Conservation (phyloP, 75 land plant species). For the Pseudotsuga menziesii region DNA sequence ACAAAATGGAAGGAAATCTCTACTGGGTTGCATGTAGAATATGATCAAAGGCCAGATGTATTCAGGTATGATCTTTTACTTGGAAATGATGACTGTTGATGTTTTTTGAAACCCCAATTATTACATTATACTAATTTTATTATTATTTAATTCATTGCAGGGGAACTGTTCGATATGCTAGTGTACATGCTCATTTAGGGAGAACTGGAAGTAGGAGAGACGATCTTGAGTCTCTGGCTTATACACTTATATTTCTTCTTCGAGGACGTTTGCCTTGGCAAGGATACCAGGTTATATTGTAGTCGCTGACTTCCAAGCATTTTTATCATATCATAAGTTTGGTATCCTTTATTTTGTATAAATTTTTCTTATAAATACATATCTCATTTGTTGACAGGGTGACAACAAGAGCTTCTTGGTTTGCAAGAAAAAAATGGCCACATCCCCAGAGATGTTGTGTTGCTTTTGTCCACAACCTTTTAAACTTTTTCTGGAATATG, state of each 20-base stretch:
- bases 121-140: not conserved
- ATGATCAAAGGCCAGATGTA: constrained; percentile 97
- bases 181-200: constrained; percentile 98
- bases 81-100: constrained; percentile 6
- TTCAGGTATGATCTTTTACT: constrained; percentile 48
- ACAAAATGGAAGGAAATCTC: constrained; percentile 83
- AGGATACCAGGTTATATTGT: constrained; percentile 78
- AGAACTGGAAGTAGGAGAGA: constrained; percentile 96
- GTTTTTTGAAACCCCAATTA: not conserved
- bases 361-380: not conserved
- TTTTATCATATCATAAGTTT: not conserved
- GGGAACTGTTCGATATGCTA: constrained; percentile 97
- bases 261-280: constrained; percentile 97
- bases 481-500: constrained; percentile 89
- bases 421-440: constrained; percentile 98
- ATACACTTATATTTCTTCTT: constrained; percentile 88
- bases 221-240: constrained; percentile 93
- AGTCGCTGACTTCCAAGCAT: not conserved
- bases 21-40: constrained; percentile 84
- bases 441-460: constrained; percentile 91
- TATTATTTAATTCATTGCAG: constrained; percentile 25
- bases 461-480: constrained; percentile 86
- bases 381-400: constrained; percentile 41
- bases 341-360: not conserved
- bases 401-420: constrained; percentile 95